phyloP scores from a whole-genome alignment of 805 yeast genomes.

The Yarrowia sp. region DNA sequence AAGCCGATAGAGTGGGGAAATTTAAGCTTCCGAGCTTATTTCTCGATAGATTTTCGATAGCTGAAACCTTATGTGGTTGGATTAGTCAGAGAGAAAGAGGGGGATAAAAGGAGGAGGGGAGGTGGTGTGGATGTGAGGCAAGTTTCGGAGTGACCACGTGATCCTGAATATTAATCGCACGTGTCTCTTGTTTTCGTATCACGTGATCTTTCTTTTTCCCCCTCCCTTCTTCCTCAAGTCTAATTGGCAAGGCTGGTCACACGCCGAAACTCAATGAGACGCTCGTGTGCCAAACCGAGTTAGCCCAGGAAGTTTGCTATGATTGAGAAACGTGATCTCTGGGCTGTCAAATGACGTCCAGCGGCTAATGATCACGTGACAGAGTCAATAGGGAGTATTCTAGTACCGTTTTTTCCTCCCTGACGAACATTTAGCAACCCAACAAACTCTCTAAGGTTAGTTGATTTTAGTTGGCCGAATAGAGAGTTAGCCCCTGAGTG shows the following conservation, averaged over 20 bases:
- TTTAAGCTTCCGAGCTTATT: not conserved
- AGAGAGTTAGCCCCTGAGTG: conserved; percentile 3
- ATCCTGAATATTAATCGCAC: not conserved
- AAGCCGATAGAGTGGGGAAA: conserved; percentile 1
- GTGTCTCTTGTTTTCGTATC: too few relatives aligned
- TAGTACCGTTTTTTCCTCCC: too few relatives aligned
- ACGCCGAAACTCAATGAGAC: conserved; percentile 1
- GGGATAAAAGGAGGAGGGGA: not conserved
- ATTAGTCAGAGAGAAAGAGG: conserved; percentile 1
- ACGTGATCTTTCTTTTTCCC: not conserved
- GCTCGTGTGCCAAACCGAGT: conserved; percentile 5
- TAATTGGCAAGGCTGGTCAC: conserved; percentile 16
- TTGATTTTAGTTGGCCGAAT: not conserved
- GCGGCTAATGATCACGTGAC: not conserved
- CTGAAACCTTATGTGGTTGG: conserved; percentile 5
- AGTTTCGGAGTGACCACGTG: not conserved
- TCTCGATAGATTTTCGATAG: not conserved
- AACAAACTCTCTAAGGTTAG: not conserved
- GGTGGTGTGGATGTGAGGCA: too few relatives aligned
- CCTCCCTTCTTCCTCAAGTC: not conserved
- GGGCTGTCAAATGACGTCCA: too few relatives aligned
- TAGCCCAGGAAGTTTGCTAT: not conserved
- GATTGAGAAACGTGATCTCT: too few relatives aligned
- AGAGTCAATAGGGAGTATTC: too few relatives aligned
- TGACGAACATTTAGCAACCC: not conserved